Evolutionary conservation across 768 basidiomycete genomes (phyloP), one percentile per base, ranked within the genome.

Genomic region (Lactarius indigo): DNA sequence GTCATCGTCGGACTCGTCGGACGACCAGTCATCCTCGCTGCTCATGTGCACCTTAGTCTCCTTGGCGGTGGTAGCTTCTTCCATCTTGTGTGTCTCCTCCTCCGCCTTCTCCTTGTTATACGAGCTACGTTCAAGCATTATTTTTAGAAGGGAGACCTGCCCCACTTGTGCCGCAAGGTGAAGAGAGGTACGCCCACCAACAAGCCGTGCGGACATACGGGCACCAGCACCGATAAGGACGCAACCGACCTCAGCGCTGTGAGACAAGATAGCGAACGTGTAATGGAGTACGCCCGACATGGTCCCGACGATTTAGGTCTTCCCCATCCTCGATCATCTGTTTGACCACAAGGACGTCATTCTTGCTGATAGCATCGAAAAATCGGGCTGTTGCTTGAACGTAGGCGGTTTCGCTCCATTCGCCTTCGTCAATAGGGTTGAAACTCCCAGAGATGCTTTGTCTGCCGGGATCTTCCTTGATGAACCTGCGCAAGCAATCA

Each of bases 361-460:
- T 74, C 2, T 77, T 71, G 2, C 78, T 81, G 65, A 89, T 84
- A 23, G 84, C 84, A 13, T 75, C 71, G 75, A 87, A 87, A 64
- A 89, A 81, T 65, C 81, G 79, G 64, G 84, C 82, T 0, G 80
- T 79, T 17, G 79, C 79, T 13, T 82, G 84, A 66, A 86, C 79
- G 73, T 87, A 89, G 13, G 83, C 85, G 68, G 85, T 83, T 39
- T 79, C 84, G 64, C 81, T 80, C 87, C 87, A 89, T 78, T 87
- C 85, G 15, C 85, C 85, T 18, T 82, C 83, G 69, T 89, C 86
- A 71, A 87, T 87, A 0, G 86, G 86, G 61, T 85, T 83, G 78
- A 88, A 88, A 71, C 83, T 84, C 1, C 87, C 87, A 1, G 85
- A 82, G 44, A 87, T n/a, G n/a, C n/a, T n/a, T n/a, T n/a, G n/a